phyloP scores from a whole-genome alignment of 352 stramenopile genomes.

The Thraustotheca clavata region DNA sequence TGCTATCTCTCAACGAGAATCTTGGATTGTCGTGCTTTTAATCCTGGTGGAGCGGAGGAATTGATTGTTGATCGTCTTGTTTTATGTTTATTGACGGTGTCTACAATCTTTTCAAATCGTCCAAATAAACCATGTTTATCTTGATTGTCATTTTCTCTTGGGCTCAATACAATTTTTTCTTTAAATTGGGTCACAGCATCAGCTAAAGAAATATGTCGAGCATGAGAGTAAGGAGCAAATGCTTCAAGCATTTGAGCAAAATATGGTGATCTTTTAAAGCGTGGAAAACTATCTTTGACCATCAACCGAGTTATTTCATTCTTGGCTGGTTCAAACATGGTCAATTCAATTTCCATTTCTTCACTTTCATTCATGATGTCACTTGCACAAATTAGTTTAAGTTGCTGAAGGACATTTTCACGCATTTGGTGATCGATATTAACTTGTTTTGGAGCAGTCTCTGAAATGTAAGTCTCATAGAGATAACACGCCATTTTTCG shows the following conservation, averaged over 20 bases:
- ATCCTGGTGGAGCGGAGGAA: no score
- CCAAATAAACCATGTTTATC: not conserved
- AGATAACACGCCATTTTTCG: conserved; percentile 28
- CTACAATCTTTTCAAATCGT: conserved; percentile 8
- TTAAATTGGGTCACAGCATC: conserved; percentile 18
- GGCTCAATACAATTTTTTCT: conserved; percentile 19
- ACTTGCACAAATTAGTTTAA: conserved; percentile 25
- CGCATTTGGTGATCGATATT: conserved; percentile 58
- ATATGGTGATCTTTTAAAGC: conserved; percentile 63
- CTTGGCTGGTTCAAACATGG: conserved; percentile 47
- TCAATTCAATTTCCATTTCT: conserved; percentile 14
- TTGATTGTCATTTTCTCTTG: not conserved
- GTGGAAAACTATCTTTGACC: conserved; percentile 70
- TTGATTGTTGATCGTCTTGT: conserved; percentile 5
- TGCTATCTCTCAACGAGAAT: not conserved
- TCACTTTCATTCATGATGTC: not conserved
- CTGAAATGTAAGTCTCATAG: conserved; percentile 45
- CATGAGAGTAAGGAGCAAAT: conserved; percentile 24
- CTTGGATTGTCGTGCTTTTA: not conserved
- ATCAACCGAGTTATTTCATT: conserved; percentile 78
- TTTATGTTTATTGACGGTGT: conserved; percentile 19
- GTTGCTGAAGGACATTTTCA: conserved; percentile 31
- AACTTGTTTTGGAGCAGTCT: conserved; percentile 51
- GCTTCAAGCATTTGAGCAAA: conserved; percentile 58
- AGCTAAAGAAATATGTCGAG: not conserved